Base-by-base conservation (phyloP, 2,329 filamentous ascomycete species). In the Alternaria gansuensis region DNA sequence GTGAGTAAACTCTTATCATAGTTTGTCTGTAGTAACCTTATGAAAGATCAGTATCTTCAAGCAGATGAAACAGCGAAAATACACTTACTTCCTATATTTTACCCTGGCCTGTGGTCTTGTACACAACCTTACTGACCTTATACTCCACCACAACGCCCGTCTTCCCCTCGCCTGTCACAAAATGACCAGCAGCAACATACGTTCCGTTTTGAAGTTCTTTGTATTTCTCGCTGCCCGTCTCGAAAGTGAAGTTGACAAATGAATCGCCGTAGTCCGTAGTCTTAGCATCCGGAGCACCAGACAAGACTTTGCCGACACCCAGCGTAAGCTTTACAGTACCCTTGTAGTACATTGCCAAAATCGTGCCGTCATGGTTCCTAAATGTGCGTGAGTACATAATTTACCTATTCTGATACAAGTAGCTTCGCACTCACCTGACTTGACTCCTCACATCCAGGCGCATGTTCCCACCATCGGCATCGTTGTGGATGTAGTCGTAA, bases 301-400 rank as follows among this genome's bases (percentile, higher is more conserved):
- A 55, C 9, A 75, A 54, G 23, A 74, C 46, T 3, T 68, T 70
- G 49, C 65, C 63, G 14, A 75, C 68, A 14, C 64, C 66, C 2
- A 49, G 45, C 3, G 69, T 72, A 3, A 74, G 58, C 23, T 54
- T 64, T 4, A 75, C 71, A 7, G 62, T 69, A 31, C 72, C 72
- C 57, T 73, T 71, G 59, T 74, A 75, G 52, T 72, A 75, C 72
- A 75, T 75, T 8, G 71, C 72, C 3, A 75, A 46, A 23, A 74
- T 44, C 11, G 68, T 66, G 29, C 60, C 64, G 28, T 70, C 69
- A 3, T 57, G 39, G 29, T 64, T 73, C 36, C 68, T 67, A 3
- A 21, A 36, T 1, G 13, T 0, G 3, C 4, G 21, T 48, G 2
- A 34, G 43, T 1, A 8, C 10, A 23, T 5, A 1, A 9, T 46